Conservation (phyloP, 495 filamentous ascomycete species). For the Lasiosphaeriaceae sp. region DNA sequence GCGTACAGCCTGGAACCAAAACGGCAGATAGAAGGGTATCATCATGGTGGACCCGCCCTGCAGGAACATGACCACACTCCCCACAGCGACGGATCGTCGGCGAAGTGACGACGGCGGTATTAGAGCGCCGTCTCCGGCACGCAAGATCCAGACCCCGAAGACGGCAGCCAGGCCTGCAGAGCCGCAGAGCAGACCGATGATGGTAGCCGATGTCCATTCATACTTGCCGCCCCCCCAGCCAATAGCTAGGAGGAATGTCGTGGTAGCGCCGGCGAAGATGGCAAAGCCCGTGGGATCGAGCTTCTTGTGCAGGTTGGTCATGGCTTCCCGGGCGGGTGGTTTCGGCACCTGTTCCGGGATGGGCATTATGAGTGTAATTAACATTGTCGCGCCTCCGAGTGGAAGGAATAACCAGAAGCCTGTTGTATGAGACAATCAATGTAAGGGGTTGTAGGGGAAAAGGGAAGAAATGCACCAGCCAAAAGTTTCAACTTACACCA, state of each 20-base stretch:
- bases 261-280: constrained; percentile 29
- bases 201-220: constrained; percentile 52
- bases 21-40: constrained; percentile 62
- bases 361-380: background rate
- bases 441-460: too few species aligned
- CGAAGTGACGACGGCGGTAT: constrained; percentile 63
- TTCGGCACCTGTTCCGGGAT: background rate
- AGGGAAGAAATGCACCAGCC: too few species aligned
- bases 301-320: background rate
- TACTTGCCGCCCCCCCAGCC: constrained; percentile 38
- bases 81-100: constrained; percentile 58
- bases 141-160: constrained; percentile 53
- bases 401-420: constrained; percentile 2
- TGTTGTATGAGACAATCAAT: too few species aligned
- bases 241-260: constrained; percentile 36
- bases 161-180: constrained; percentile 34
- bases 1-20: constrained; percentile 82
- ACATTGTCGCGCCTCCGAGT: background rate
- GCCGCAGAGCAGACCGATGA: constrained; percentile 56
- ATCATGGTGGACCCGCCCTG: constrained; percentile 58
- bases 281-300: constrained; percentile 39
- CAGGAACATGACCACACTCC: constrained; percentile 48
- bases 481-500: background rate
- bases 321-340: background rate
- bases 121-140: constrained; percentile 55